Evolutionary conservation across 768 basidiomycete species (phyloP).

Genomic region (Hygrophorus pudorinus): DNA sequence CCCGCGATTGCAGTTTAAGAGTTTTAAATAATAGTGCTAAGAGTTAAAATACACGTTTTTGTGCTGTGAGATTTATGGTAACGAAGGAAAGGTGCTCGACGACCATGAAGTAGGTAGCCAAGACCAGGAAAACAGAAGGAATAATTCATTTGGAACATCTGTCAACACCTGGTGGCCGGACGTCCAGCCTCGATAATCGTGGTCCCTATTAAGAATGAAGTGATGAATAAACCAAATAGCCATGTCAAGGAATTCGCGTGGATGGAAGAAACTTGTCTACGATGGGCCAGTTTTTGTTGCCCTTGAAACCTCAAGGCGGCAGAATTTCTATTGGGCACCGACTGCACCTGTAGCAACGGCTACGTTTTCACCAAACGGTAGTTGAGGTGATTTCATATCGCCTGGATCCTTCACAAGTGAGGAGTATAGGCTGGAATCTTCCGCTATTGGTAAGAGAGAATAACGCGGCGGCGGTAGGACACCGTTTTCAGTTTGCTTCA

Average conservation of each 20-base stretch:
- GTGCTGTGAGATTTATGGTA: not conserved
- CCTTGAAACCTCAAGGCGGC: conserved; percentile 4
- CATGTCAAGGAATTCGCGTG: conserved; percentile 18
- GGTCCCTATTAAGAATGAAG: conserved; percentile 29
- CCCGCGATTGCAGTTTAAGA: not conserved
- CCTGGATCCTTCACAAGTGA: conserved; percentile 27
- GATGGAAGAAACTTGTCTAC: conserved; percentile 7
- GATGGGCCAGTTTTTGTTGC: conserved; percentile 2
- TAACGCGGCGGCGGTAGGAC: conserved; percentile 19
- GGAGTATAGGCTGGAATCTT: conserved; percentile 28
- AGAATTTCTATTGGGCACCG: conserved; percentile 25
- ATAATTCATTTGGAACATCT: not conserved
- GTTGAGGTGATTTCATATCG: conserved; percentile 48
- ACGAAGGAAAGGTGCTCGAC: not conserved
- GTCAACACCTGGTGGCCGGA: no score
- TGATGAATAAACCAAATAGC: conserved; percentile 35
- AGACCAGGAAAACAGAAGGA: not conserved
- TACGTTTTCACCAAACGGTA: conserved; percentile 53
- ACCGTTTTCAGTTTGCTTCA: conserved; percentile 33
- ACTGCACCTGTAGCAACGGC: conserved; percentile 38
- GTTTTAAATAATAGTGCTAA: not conserved
- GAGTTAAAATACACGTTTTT: not conserved
- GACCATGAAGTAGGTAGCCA: not conserved
- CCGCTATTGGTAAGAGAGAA: conserved; percentile 20
- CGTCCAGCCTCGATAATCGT: not conserved